Evolutionary conservation across 164 flowering plant genomes (phyloP).

Genomic region (Saururus chinensis): DNA sequence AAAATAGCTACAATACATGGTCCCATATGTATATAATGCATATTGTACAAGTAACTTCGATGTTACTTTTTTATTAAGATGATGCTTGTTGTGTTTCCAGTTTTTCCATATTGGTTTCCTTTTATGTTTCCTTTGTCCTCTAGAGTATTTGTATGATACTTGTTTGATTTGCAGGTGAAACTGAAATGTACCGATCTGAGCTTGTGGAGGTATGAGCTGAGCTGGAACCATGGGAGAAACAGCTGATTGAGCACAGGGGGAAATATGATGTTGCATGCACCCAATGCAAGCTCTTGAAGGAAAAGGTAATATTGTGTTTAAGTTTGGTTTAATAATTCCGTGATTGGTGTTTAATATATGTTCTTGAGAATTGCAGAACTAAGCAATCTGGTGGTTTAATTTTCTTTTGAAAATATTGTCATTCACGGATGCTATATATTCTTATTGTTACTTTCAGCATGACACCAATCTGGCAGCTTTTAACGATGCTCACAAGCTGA

Average conservation of each 20-base stretch:
- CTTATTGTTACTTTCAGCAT: slow-evolving; percentile 39
- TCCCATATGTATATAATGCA: too few species aligned
- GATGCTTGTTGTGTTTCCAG: too few species aligned
- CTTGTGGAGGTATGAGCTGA: slow-evolving; percentile 70
- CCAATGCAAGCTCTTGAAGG: slow-evolving; percentile 63
- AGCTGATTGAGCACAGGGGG: slow-evolving; percentile 74
- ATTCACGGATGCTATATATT: neutral
- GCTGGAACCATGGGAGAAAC: slow-evolving; percentile 90
- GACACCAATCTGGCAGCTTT: slow-evolving; percentile 60
- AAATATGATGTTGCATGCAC: slow-evolving; percentile 77
- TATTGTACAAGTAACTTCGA: too few species aligned
- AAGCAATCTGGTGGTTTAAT: neutral
- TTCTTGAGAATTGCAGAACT: neutral
- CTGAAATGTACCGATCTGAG: slow-evolving; percentile 63
- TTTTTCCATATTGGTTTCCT: too few species aligned
- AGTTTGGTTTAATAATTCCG: too few species aligned
- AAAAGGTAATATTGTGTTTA: slow-evolving; percentile 44
- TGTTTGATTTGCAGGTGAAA: slow-evolving; percentile 49
- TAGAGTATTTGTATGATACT: neutral
- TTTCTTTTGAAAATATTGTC: neutral
- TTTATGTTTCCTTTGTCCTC: too few species aligned
- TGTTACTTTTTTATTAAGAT: too few species aligned
- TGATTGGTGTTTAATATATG: too few species aligned
- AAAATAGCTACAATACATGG: too few species aligned
- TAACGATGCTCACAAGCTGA: slow-evolving; percentile 62